Conservation (phyloP, 805 yeast genomes). For the Cyberlindnera petersonii region DNA sequence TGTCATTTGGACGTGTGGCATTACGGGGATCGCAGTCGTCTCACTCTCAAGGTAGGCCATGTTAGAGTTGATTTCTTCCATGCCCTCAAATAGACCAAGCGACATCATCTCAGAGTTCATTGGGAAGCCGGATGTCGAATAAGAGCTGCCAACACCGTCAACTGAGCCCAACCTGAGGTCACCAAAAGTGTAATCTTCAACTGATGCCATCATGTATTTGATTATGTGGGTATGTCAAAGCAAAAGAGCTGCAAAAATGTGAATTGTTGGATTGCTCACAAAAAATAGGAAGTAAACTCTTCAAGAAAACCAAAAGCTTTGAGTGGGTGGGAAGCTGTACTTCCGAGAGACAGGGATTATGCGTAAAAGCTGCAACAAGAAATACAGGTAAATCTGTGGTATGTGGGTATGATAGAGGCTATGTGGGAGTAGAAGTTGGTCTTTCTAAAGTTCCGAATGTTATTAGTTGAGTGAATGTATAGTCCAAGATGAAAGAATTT, state of each 20-base stretch:
- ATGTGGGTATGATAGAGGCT: no score
- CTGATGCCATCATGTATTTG: conserved; percentile 9
- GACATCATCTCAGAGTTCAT: conserved; percentile 1
- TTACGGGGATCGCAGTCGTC: neutral
- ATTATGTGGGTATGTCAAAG: no score
- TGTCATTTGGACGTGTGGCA: neutral
- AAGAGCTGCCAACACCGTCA: neutral
- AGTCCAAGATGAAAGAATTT: no score
- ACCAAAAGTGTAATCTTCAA: conserved; percentile 12
- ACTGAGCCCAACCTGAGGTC: conserved; percentile 6
- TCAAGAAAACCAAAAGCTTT: neutral
- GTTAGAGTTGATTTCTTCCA: conserved; percentile 9
- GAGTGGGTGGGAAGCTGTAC: neutral
- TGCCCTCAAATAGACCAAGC: conserved; percentile 8
- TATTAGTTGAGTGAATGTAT: neutral
- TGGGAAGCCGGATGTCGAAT: conserved; percentile 5
- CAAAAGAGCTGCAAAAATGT: no score
- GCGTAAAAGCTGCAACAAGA: no score
- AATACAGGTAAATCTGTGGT: no score
- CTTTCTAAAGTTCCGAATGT: no score
- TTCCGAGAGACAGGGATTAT: no score
- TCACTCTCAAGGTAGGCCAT: conserved; percentile 13
- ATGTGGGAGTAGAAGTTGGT: no score
- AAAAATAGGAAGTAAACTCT: neutral
- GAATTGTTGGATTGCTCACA: neutral